A percentile compares a stretch with the other conserved stretches of the same genome.
phyloP scores from a whole-genome alignment of 73 alveolate genomes.

The Tetrahymena malaccensis region DNA sequence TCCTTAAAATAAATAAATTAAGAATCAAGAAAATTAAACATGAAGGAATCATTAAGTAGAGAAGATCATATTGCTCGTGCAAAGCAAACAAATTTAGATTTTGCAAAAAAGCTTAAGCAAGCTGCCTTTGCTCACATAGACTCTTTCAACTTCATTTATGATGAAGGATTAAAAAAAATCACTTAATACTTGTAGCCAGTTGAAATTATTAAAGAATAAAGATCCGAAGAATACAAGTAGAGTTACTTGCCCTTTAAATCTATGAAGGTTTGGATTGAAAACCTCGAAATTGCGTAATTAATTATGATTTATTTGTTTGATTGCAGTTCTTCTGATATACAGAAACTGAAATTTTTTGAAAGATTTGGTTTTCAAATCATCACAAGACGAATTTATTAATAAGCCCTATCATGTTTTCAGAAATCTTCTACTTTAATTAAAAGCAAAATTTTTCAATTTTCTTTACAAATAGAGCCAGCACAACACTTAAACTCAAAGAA shows the following conservation, averaged over 20 bases:
- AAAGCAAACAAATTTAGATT: not conserved
- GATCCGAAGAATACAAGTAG: slow-evolving; percentile 63
- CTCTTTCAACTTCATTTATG: slow-evolving; percentile 88
- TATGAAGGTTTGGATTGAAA: slow-evolving; percentile 82
- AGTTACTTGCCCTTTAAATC: slow-evolving; percentile 60
- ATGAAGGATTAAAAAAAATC: slow-evolving; percentile 70
- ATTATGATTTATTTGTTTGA: too few relatives aligned
- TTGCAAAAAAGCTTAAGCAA: slow-evolving; percentile 7
- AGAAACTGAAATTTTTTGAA: too few relatives aligned
- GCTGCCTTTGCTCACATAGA: slow-evolving; percentile 76
- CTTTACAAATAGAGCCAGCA: not conserved
- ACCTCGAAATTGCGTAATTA: slow-evolving; percentile 62
- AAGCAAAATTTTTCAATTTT: too few relatives aligned
- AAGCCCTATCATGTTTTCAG: not conserved
- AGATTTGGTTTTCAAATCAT: not conserved
- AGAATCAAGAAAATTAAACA: not conserved
- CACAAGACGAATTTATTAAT: not conserved
- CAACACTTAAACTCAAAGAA: too few relatives aligned
- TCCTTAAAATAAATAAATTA: not conserved
- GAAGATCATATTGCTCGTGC: not conserved
- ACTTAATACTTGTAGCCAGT: slow-evolving; percentile 80
- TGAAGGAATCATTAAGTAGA: not conserved
- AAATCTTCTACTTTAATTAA: not conserved
- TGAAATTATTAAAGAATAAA: slow-evolving; percentile 49
- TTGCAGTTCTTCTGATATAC: not conserved